These are phyloP conservation scores for Coccomyxa sp. DNA, from an alignment of 139 green algal species.

Conservation along the genomic window DNA sequence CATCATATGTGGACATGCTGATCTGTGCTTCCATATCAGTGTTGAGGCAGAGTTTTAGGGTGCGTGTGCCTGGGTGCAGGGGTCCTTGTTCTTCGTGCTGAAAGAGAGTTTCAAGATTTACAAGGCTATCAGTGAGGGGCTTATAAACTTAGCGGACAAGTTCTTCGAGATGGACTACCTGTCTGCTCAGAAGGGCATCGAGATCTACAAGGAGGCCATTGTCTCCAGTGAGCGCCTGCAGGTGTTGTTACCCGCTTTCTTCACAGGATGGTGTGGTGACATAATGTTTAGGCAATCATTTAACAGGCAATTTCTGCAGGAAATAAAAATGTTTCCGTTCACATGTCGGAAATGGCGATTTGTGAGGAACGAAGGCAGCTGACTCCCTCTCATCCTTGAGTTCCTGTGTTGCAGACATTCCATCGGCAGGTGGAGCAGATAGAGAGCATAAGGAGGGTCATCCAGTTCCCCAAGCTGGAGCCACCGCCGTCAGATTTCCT, in stretches of 20 bases:
- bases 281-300: not conserved
- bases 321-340: not conserved
- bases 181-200: slow-evolving; percentile 66
- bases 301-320: not conserved
- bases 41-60: slow-evolving; percentile 20
- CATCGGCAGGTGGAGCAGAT: slow-evolving; percentile 47
- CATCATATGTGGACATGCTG: not conserved
- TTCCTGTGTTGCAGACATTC: slow-evolving; percentile 28
- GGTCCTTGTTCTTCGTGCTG: slow-evolving; percentile 9
- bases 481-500: slow-evolving; percentile 82
- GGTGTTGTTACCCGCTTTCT: not conserved
- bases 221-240: slow-evolving; percentile 53
- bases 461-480: slow-evolving; percentile 65
- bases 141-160: slow-evolving; percentile 92
- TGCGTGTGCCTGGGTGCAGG: slow-evolving; percentile 1
- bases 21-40: not conserved
- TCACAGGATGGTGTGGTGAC: not conserved
- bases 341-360: not conserved
- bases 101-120: slow-evolving; percentile 60
- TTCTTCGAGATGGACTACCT: slow-evolving; percentile 90
- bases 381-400: no score
- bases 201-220: slow-evolving; percentile 79
- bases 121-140: slow-evolving; percentile 81
- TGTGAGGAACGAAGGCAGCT: not conserved
- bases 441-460: slow-evolving; percentile 30